phyloP scores from a whole-genome alignment of 371 early-diverging fungal genomes.

The Mortierella sp. region DNA sequence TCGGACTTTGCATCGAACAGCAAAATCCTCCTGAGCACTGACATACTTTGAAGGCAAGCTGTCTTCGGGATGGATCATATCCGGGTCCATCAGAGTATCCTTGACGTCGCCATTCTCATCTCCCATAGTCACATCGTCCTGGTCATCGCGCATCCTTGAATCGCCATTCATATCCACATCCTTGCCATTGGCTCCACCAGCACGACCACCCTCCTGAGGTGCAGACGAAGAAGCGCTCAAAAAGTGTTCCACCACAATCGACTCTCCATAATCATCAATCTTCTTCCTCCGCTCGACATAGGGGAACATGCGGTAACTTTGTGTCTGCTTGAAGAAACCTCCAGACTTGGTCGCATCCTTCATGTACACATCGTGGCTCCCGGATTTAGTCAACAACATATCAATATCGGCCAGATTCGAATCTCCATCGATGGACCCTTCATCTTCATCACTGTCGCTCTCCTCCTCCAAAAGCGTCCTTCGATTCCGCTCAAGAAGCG shows the following conservation, averaged over 20 bases:
- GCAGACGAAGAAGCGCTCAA: conserved; percentile 66
- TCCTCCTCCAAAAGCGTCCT: conserved; percentile 84
- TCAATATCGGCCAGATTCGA: conserved; percentile 56
- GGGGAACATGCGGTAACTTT: conserved; percentile 93
- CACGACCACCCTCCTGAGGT: conserved; percentile 48
- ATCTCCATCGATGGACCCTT: conserved; percentile 57
- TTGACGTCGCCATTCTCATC: conserved; percentile 35
- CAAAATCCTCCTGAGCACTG: conserved; percentile 65
- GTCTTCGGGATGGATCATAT: conserved; percentile 61
- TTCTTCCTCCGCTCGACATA: conserved; percentile 83
- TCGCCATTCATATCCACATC: conserved; percentile 49
- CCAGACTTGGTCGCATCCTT: conserved; percentile 77
- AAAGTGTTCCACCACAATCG: conserved; percentile 84
- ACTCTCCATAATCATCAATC: conserved; percentile 97
- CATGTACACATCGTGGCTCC: conserved; percentile 86
- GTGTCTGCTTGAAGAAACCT: conserved; percentile 86
- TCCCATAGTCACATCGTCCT: conserved; percentile 37
- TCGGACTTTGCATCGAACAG: conserved; percentile 78
- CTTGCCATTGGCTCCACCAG: conserved; percentile 57
- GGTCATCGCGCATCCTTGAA: conserved; percentile 43
- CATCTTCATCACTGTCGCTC: conserved; percentile 71
- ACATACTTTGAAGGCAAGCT: conserved; percentile 86
- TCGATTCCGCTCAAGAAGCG: conserved; percentile 72
- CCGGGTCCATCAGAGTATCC: conserved; percentile 57
- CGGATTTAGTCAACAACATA: conserved; percentile 63